Evolutionary conservation across 176 grass and related monocot genomes (phyloP).

Genomic region (Oryza punctata): DNA sequence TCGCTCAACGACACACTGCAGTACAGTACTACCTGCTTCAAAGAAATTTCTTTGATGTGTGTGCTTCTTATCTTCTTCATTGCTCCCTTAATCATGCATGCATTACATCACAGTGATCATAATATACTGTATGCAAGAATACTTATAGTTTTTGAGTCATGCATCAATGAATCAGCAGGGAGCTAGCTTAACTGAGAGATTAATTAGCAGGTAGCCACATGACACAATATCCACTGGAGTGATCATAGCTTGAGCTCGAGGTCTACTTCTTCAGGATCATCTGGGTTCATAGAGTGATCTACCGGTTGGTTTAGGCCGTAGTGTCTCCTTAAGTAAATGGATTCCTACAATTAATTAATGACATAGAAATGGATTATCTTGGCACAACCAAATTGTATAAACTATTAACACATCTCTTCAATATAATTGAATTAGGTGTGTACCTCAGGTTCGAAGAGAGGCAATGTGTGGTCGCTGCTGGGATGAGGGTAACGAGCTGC

Average conservation of each 20-base stretch:
- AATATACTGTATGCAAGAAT: background rate
- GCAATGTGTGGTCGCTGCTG: slow-evolving; percentile 27
- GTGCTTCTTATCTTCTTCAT: background rate
- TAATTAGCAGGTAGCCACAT: background rate
- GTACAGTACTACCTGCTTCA: background rate
- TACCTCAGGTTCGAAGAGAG: slow-evolving; percentile 46
- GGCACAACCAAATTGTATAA: background rate
- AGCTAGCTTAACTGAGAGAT: background rate
- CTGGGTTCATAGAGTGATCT: slow-evolving; percentile 19
- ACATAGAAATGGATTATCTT: background rate
- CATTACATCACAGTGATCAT: background rate
- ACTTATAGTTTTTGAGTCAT: background rate
- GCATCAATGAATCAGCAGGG: background rate
- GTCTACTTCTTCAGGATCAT: slow-evolving; percentile 48
- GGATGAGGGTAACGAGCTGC: slow-evolving; percentile 24
- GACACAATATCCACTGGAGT: background rate
- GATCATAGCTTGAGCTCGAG: slow-evolving; percentile 61
- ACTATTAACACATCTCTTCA: too few relatives aligned
- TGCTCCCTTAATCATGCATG: background rate
- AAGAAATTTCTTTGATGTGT: background rate
- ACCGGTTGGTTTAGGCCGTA: slow-evolving; percentile 26
- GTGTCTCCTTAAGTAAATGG: slow-evolving; percentile 24
- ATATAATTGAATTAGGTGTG: background rate
- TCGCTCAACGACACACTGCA: background rate
- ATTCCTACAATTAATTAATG: slow-evolving; percentile 10